Evolutionary conservation across 768 basidiomycete genomes (phyloP).

Genomic region (Pleurotus salmoneostramineus): DNA sequence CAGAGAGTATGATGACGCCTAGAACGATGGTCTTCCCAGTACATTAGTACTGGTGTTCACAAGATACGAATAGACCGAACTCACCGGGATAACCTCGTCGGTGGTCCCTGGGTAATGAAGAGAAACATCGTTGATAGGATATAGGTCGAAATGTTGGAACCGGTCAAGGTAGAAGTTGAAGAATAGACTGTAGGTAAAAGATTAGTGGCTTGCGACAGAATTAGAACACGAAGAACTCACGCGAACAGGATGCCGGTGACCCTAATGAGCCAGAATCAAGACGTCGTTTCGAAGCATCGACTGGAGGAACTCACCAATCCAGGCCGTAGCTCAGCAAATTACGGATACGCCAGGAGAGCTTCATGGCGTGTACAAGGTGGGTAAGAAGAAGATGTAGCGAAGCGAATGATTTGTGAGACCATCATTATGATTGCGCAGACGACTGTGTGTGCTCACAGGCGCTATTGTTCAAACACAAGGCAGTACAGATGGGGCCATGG

Average conservation of each 20-base stretch:
- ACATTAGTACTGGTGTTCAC: no score
- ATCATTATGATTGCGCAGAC: neutral
- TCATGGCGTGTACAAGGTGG: slow-evolving; percentile 1
- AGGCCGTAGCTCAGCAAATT: slow-evolving; percentile 14
- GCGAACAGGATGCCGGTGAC: neutral
- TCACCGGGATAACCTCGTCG: slow-evolving; percentile 14
- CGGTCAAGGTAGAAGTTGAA: slow-evolving; percentile 18
- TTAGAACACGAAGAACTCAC: neutral
- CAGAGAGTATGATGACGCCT: slow-evolving; percentile 11
- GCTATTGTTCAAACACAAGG: neutral
- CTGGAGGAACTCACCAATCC: slow-evolving; percentile 12
- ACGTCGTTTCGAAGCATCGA: neutral
- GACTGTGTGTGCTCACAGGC: neutral
- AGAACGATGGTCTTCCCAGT: neutral
- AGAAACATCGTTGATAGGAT: slow-evolving; percentile 17
- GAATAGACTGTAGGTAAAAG: slow-evolving; percentile 10
- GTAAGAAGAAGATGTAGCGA: neutral
- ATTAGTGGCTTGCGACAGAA: no score
- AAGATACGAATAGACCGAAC: no score
- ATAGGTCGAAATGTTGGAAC: slow-evolving; percentile 18
- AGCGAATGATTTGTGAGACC: neutral
- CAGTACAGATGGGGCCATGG: neutral
- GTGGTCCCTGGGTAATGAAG: slow-evolving; percentile 15
- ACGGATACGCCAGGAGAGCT: slow-evolving; percentile 9
- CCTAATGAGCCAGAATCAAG: neutral